Base-by-base conservation (phyloP, 257 asterid genomes). In the Euphrasia confusa region DNA sequence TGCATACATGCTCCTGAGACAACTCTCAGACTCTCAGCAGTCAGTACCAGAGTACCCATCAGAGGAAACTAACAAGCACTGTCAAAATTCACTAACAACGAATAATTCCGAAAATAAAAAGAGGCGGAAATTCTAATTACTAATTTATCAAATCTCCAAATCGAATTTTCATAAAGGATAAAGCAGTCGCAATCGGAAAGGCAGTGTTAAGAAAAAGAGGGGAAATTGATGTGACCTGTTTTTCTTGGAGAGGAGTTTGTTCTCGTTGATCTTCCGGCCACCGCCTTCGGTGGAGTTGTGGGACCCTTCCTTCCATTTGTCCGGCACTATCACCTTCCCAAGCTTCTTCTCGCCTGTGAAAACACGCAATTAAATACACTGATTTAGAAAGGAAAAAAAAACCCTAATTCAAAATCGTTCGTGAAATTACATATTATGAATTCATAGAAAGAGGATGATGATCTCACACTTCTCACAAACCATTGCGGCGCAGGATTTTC, bases 221-320 rank as follows among this genome's bases (percentile, higher is more conserved):
- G 14, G 11, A 8, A 7, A 10, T 32, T 48, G 9, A 17, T 1
- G 50, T 24, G 35, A 87, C 99, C 97, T 85, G 47, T 78, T 45
- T 67, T 85, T 93, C 84, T 93, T 93, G 58, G 97, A 87, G 72
- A 93, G 94, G 72, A 93, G 92, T 74, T 93, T 93, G 86, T 93
- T 93, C 88, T 93, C 97, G 82, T 93, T 93, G 80, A 93, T 81
- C 77, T 93, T 93, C 45, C 99, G 95, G 76, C 97, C 99, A 49
- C 97, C 96, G 6, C 85, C 92, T 79, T 93, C 97, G 60, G 96
- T 87, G 67, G 82, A 84, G 62, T 93, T 93, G 65, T 66, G 74
- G 14, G 99, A 95, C 9, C 99, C 97, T 17, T 82, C 97, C 69
- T 93, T 93, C 99, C 99, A 93, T 68, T 93, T 93, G 73, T 93